Evolutionary conservation across 2,329 filamentous ascomycete species (phyloP).

Genomic region (Nothopassalora personata): DNA sequence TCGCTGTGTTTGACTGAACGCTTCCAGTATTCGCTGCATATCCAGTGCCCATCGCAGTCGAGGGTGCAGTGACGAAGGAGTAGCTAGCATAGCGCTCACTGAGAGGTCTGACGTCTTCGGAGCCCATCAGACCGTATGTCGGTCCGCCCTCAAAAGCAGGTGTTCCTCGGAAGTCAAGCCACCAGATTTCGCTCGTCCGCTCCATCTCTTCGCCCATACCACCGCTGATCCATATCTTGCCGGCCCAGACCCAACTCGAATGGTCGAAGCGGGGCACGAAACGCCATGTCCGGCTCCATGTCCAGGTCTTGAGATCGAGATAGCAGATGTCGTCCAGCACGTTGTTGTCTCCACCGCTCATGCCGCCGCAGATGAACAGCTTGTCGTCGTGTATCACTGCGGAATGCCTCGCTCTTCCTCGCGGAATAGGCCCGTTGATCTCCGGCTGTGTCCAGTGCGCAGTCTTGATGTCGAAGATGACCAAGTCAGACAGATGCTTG

Average conservation of each 20-base stretch:
- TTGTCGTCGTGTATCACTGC: conserved; percentile 95
- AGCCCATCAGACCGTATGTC: conserved; percentile 27
- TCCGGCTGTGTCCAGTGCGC: conserved; percentile 93
- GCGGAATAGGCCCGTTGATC: conserved; percentile 75
- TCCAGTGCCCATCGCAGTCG: conserved; percentile 36
- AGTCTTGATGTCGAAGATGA: conserved; percentile 90
- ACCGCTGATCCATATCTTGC: conserved; percentile 93
- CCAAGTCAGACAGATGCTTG: conserved; percentile 90
- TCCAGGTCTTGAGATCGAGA: conserved; percentile 92
- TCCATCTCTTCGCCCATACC: conserved; percentile 95
- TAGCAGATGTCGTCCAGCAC: conserved; percentile 96
- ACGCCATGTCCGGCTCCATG: conserved; percentile 93
- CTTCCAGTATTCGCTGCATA: conserved; percentile 71
- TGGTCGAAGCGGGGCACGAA: conserved; percentile 96
- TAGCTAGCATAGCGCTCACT: conserved; percentile 29
- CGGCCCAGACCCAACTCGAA: conserved; percentile 86
- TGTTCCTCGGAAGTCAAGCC: conserved; percentile 88
- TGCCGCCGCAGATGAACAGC: conserved; percentile 90
- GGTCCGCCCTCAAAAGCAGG: conserved; percentile 61
- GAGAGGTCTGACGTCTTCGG: conserved; percentile 31
- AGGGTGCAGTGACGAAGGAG: conserved; percentile 17
- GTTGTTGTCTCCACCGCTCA: conserved; percentile 85
- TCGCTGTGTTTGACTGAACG: conserved; percentile 50
- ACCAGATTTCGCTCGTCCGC: conserved; percentile 92
- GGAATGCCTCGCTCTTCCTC: conserved; percentile 86